phyloP scores from a whole-genome alignment of 129 eudicot genomes.

The Calendula officinalis region DNA sequence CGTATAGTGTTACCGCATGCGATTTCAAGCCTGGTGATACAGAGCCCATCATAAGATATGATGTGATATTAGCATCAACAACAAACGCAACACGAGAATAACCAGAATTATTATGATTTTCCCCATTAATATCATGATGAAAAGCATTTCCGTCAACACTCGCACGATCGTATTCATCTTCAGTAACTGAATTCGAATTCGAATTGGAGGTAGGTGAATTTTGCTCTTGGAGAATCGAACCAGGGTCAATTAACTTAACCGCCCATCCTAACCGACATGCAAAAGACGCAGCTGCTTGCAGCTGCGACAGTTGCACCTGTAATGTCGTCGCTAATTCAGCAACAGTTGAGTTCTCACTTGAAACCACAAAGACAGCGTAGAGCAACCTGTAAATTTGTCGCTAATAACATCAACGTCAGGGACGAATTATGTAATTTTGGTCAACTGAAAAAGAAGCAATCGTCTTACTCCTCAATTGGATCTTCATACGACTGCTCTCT shows the following conservation, averaged over 20 bases:
- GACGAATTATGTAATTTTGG: too few relatives aligned
- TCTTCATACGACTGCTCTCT: slow-evolving; percentile 99
- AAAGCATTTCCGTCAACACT: slow-evolving; percentile 55
- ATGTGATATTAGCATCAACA: slow-evolving; percentile 97
- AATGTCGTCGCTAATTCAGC: slow-evolving; percentile 88
- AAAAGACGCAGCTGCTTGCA: slow-evolving; percentile 97
- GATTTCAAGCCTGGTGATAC: slow-evolving; percentile 98
- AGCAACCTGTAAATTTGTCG: slow-evolving; percentile 61
- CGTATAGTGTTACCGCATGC: slow-evolving; percentile 95
- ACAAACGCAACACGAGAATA: slow-evolving; percentile 88
- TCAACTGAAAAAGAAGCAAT: not conserved
- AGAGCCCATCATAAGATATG: slow-evolving; percentile 99
- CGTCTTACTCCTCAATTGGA: slow-evolving; percentile 95
- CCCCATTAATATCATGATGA: slow-evolving; percentile 50
- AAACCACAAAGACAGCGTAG: slow-evolving; percentile 98
- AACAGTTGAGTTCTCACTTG: slow-evolving; percentile 97
- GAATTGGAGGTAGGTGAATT: slow-evolving; percentile 51
- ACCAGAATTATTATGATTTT: slow-evolving; percentile 51
- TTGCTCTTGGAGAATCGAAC: slow-evolving; percentile 83
- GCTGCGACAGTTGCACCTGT: slow-evolving; percentile 93
- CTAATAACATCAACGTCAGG: too few relatives aligned
- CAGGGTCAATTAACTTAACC: slow-evolving; percentile 83
- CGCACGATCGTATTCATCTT: slow-evolving; percentile 60
- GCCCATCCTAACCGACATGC: slow-evolving; percentile 99
- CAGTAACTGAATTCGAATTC: slow-evolving; percentile 44